Evolutionary conservation across 805 yeast genomes (phyloP), one percentile per base, ranked within the genome.

Genomic region (Ogataea nakhonphanomensis): DNA sequence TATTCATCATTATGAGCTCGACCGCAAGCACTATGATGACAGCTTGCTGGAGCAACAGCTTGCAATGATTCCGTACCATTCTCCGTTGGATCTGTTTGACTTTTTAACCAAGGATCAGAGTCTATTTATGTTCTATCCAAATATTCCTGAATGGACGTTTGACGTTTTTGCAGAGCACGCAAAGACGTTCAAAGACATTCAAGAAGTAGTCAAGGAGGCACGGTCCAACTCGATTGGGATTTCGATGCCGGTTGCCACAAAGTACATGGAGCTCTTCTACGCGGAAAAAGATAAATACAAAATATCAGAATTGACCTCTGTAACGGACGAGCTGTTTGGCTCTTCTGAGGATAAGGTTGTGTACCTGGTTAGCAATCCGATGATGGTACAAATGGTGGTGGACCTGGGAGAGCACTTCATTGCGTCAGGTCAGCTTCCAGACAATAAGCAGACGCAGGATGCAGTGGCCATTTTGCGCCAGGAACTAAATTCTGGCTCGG

Each of bases 71-170:
- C 52, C 54, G 8, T 50, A 46, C 43, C 49, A 50, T 24, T 35
- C 47, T 26, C 55, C 57, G n/a, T 34, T 46, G 32, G 53, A 51
- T n/a, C 9, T 57, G 30, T 55, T 40, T 37, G 61, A 57, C 32
- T 42, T 57, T 8, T 45, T 54, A 10, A 42, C 41, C 9, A 40
- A 23, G 8, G 35, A 48, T 8, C 53, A 50, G 41, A 34, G 45
- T 10, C 44, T 53, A 26, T 41, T 54, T 23, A 45, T 44, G 45
- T 48, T 47, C 32, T 51, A 51, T 25, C 57, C 59, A 0, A 48
- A 48, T 31, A 29, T 55, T 14, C 35, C 43, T 14, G 39, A 22
- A 14, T 23, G 37, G 35, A 30, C 33, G 15, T 27, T 45, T 25
- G 30, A 37, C 28, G 31, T 25, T 10, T 25, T 25, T 25, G 39